Evolutionary conservation across 1,139 yeast genomes (phyloP).

Genomic region (Kazachstania sp.): DNA sequence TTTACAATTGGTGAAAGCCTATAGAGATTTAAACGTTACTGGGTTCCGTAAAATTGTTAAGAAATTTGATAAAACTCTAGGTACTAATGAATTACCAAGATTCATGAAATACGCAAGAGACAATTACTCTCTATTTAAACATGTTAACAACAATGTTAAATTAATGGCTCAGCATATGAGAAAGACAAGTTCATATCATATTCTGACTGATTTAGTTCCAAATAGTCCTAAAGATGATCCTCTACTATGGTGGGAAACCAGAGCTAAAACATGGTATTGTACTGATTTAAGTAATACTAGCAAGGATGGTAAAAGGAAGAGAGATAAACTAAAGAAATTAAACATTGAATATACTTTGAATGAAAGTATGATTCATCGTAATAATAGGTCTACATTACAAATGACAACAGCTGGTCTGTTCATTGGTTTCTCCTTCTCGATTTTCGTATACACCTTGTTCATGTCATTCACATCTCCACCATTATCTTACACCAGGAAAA

Average conservation of each 20-base stretch:
- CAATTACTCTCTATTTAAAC: conserved; percentile 24
- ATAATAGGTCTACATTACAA: conserved; percentile 28
- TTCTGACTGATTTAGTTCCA: conserved; percentile 10
- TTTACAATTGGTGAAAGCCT: conserved; percentile 68
- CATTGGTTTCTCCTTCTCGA: conserved; percentile 64
- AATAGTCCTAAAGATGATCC: conserved; percentile 23
- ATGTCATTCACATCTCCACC: conserved; percentile 28
- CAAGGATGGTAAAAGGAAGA: conserved; percentile 29
- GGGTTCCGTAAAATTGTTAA: conserved; percentile 85
- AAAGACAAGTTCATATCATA: conserved; percentile 10
- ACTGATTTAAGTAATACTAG: conserved; percentile 41
- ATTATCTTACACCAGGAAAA: conserved; percentile 37
- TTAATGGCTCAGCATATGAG: conserved; percentile 22
- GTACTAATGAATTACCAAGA: conserved; percentile 38
- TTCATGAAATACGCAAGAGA: conserved; percentile 43
- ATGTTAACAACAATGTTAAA: conserved; percentile 22
- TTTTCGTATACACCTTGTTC: conserved; percentile 31
- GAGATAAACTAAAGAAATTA: conserved; percentile 25
- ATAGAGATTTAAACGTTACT: conserved; percentile 68
- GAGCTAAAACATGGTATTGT: conserved; percentile 69
- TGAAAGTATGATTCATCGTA: conserved; percentile 30
- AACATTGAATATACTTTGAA: conserved; percentile 28
- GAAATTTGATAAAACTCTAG: conserved; percentile 63
- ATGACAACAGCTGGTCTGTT: conserved; percentile 55
- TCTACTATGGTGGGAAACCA: conserved; percentile 43